phyloP scores from a whole-genome alignment of 1,284 basidiomycete genomes.

The Puccinia horiana region DNA sequence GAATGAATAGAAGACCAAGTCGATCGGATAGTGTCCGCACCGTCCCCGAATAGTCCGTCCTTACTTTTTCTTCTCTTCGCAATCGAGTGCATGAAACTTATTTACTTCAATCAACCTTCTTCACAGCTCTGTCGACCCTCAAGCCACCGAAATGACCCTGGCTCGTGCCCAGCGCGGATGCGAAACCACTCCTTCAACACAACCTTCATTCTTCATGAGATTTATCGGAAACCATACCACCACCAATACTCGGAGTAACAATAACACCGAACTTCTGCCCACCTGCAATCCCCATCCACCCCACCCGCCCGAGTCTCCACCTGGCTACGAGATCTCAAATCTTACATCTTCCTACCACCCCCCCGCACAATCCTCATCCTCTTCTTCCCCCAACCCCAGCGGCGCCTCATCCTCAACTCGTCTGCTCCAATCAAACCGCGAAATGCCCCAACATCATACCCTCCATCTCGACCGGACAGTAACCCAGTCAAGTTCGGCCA shows the following conservation, averaged over 20 bases:
- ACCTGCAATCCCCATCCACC: background rate
- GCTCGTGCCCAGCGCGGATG: background rate
- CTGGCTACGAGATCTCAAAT: background rate
- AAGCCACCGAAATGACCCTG: conserved; percentile 10
- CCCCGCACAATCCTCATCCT: background rate
- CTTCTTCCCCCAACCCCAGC: background rate
- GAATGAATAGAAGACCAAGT: background rate
- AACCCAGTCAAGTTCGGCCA: background rate
- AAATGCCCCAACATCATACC: background rate
- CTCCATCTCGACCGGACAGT: background rate
- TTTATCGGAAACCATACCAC: conserved; percentile 8
- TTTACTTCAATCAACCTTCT: no score
- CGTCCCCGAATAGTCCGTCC: conserved; percentile 36
- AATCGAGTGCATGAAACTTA: background rate
- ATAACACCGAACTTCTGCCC: background rate
- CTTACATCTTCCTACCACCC: background rate
- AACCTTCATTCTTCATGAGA: conserved; percentile 3
- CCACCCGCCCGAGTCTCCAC: background rate
- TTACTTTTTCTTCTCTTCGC: background rate
- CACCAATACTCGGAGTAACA: background rate
- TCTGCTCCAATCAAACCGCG: background rate
- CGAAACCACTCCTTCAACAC: background rate
- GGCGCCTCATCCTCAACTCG: background rate
- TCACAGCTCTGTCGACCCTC: conserved; percentile 20
- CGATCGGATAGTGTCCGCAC: conserved; percentile 34